Percentiles rank a stretch among this genome's conserved stretches.
Evolutionary conservation across 2,329 filamentous ascomycete species (phyloP).

Genomic region (Metarhizium guizhouense): DNA sequence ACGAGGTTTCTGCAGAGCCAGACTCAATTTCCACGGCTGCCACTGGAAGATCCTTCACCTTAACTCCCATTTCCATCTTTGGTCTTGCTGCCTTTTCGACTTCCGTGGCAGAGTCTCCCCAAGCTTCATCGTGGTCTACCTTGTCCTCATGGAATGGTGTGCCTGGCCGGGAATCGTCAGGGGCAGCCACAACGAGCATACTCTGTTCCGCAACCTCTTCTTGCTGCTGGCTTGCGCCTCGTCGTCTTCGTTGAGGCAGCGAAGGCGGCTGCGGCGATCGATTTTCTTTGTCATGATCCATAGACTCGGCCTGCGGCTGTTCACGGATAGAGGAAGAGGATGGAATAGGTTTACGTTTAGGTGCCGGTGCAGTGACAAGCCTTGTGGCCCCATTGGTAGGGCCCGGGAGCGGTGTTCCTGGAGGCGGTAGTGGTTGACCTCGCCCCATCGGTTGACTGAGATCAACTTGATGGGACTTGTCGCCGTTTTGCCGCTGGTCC

Average conservation of each 20-base stretch:
- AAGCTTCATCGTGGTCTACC: constrained; percentile 9
- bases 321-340: constrained; percentile 32
- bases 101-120: constrained; percentile 6
- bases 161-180: constrained; percentile 50
- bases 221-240: constrained; percentile 24
- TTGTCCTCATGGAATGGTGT: constrained; percentile 36
- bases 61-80: constrained; percentile 6
- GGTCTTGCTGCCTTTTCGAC: background rate
- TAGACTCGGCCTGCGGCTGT: constrained; percentile 10
- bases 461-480: constrained; percentile 30
- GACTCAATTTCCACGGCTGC: background rate
- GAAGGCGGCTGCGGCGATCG: constrained; percentile 26
- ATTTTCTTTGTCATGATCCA: constrained; percentile 20
- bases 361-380: constrained; percentile 46
- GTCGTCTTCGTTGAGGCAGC: constrained; percentile 37
- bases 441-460: constrained; percentile 66
- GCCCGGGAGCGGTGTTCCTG: constrained; percentile 64
- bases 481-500: constrained; percentile 27
- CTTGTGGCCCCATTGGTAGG: constrained; percentile 53
- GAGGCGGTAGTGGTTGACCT: constrained; percentile 72
- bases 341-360: constrained; percentile 57
- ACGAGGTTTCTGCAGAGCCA: background rate
- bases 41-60: background rate
- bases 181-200: constrained; percentile 57
- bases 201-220: constrained; percentile 35